Evolutionary conservation across 2,329 filamentous ascomycete genomes (phyloP).

Genomic region (Aspergillus glaucus): DNA sequence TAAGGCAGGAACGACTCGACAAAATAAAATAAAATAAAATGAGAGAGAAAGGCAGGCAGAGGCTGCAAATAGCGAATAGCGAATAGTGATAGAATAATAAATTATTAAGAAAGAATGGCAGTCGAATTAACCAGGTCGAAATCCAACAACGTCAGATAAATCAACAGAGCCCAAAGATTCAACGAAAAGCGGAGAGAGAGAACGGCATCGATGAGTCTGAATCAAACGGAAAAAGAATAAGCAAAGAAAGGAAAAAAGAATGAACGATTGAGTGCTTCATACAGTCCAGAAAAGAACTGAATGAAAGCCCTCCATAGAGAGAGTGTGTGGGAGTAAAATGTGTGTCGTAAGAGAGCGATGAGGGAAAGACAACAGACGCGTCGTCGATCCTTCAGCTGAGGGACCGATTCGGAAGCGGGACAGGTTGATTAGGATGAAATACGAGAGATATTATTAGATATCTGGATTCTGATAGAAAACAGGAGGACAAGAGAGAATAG

Average conservation of each 20-base stretch:
- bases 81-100: background rate
- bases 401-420: no score
- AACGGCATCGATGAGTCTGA: background rate
- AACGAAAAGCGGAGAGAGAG: conserved; percentile 2
- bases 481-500: no score
- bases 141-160: background rate
- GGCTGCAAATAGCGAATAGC: background rate
- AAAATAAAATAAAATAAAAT: conserved; percentile 4
- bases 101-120: conserved; percentile 6
- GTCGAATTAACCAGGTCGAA: background rate
- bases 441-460: no score
- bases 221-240: background rate
- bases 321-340: conserved; percentile 7
- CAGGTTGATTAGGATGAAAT: no score
- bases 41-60: conserved; percentile 3
- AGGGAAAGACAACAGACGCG: conserved; percentile 3
- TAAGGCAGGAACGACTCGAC: conserved; percentile 4
- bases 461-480: no score
- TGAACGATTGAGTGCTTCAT: conserved; percentile 10
- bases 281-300: conserved; percentile 10
- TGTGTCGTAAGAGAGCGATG: conserved; percentile 2
- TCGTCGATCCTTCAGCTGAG: background rate
- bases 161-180: conserved; percentile 3
- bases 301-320: conserved; percentile 18
- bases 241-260: conserved; percentile 9